Conservation (phyloP, 345 rosid species). For the Brassica rapa region DNA sequence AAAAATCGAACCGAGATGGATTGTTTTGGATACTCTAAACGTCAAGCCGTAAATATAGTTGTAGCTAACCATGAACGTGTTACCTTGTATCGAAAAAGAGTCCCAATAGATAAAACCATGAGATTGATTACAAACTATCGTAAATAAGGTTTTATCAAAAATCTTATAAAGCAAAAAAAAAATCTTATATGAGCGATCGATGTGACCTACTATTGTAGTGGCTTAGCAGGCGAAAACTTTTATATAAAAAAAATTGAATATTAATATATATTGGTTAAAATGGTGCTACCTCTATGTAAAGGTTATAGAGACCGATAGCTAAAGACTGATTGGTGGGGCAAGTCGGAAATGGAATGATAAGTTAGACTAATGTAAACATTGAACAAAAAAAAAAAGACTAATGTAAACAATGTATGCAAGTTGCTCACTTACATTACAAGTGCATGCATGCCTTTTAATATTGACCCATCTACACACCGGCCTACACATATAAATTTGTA, state of each 20-base stretch:
- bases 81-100: background rate
- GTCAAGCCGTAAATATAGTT: background rate
- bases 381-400: too few species aligned
- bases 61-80: slow-evolving; percentile 1
- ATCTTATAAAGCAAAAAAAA: background rate
- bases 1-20: slow-evolving; percentile 7
- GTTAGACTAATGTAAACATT: slow-evolving; percentile 33
- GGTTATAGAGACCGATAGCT: background rate
- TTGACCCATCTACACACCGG: slow-evolving; percentile 40
- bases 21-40: background rate
- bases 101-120: background rate
- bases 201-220: background rate
- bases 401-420: slow-evolving; percentile 31
- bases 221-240: background rate
- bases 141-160: background rate
- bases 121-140: background rate
- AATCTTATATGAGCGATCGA: background rate
- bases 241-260: background rate
- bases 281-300: background rate
- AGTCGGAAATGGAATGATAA: slow-evolving; percentile 33
- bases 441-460: slow-evolving; percentile 38
- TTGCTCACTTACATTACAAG: slow-evolving; percentile 35
- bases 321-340: background rate
- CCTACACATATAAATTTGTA: slow-evolving; percentile 17
- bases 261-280: background rate